Evolutionary conservation across 768 basidiomycete species (phyloP).

Genomic region (Tricholoma furcatifolium): DNA sequence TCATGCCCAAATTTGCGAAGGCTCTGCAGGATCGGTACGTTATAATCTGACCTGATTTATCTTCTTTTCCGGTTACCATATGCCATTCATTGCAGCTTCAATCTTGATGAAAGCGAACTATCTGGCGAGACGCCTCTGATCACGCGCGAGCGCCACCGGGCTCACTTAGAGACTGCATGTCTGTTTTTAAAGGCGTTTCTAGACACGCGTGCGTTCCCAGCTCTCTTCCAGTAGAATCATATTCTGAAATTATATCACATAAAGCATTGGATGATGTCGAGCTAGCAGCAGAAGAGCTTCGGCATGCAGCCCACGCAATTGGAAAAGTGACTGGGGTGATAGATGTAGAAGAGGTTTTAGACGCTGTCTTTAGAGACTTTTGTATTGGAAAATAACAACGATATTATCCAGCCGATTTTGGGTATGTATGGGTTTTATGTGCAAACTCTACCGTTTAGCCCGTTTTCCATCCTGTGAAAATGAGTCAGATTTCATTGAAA

Average conservation of each 20-base stretch:
- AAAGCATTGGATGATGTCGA: conserved; percentile 72
- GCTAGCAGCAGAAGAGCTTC: conserved; percentile 81
- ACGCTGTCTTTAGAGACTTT: conserved; percentile 81
- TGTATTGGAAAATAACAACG: conserved; percentile 72
- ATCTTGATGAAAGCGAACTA: conserved; percentile 20
- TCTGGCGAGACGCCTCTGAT: conserved; percentile 56
- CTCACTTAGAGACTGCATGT: conserved; percentile 67
- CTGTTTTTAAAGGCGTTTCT: conserved; percentile 65
- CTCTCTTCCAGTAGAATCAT: neutral
- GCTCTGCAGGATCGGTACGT: conserved; percentile 51
- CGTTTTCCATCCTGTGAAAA: conserved; percentile 17
- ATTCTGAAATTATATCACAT: neutral
- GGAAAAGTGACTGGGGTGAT: conserved; percentile 82
- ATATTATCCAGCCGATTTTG: neutral
- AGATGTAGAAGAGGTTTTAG: conserved; percentile 80
- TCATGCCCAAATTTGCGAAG: conserved; percentile 56
- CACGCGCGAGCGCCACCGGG: conserved; percentile 77
- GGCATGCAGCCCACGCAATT: conserved; percentile 83
- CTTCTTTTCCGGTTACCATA: neutral
- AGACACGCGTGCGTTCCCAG: conserved; percentile 18
- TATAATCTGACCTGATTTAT: neutral
- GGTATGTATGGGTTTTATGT: neutral
- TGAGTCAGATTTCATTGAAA: neutral
- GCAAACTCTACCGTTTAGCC: conserved; percentile 8
- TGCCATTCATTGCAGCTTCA: conserved; percentile 21